Conservation (phyloP, 1,139 yeast species). For the Meyerozyma elateridarum region DNA sequence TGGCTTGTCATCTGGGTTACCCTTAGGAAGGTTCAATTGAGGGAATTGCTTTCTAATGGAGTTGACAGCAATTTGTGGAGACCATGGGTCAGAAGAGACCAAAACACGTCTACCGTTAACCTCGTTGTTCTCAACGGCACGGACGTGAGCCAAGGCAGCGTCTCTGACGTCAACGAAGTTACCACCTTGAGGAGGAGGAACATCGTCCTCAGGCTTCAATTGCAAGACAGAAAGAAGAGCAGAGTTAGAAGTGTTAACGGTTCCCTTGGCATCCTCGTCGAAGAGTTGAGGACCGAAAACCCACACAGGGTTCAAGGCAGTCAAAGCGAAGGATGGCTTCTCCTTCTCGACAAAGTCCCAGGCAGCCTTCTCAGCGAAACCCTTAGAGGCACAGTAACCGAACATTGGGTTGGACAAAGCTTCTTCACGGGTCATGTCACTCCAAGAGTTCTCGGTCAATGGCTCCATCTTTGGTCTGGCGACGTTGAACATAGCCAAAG, state of each 20-base stretch:
- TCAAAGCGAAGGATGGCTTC: slow-evolving; percentile 37
- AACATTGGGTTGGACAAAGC: slow-evolving; percentile 9
- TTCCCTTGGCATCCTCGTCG: slow-evolving; percentile 23
- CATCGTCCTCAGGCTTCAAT: slow-evolving; percentile 11
- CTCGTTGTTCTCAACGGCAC: slow-evolving; percentile 5
- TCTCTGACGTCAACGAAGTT: slow-evolving; percentile 11
- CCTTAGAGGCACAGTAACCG: slow-evolving; percentile 21
- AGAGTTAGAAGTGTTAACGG: background rate
- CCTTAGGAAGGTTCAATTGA: background rate
- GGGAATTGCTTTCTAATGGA: background rate
- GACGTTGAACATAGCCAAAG: slow-evolving; percentile 20
- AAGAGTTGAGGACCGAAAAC: slow-evolving; percentile 48
- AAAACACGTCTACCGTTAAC: slow-evolving; percentile 19
- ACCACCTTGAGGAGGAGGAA: slow-evolving; percentile 13
- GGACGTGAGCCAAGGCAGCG: slow-evolving; percentile 2
- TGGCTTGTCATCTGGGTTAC: slow-evolving; percentile 2
- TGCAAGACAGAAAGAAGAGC: background rate
- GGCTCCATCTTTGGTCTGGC: slow-evolving; percentile 18
- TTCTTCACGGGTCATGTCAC: slow-evolving; percentile 11
- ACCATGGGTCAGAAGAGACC: too few species aligned
- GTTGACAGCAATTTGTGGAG: background rate
- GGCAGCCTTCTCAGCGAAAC: slow-evolving; percentile 42
- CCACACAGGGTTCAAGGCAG: slow-evolving; percentile 45
- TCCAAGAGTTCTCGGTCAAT: slow-evolving; percentile 9
- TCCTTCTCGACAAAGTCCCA: slow-evolving; percentile 44